Evolutionary conservation across 768 basidiomycete species (phyloP).

Genomic region (Fistulinella prunicolor): DNA sequence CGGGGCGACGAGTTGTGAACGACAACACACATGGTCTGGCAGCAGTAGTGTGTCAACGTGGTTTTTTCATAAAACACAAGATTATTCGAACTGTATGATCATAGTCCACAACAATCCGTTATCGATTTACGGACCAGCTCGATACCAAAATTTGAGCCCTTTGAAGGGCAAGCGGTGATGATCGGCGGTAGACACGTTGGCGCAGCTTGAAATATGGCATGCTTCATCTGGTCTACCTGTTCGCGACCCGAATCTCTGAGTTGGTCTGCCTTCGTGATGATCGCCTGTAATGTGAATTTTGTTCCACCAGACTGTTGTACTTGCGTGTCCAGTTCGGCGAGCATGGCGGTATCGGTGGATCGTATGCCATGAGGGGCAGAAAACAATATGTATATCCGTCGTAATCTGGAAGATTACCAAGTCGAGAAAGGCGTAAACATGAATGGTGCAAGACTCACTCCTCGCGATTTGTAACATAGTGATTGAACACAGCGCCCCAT

Average conservation of each 20-base stretch:
- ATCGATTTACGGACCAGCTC: slow-evolving; percentile 57
- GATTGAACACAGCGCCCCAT: slow-evolving; percentile 70
- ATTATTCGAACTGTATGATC: too few relatives aligned
- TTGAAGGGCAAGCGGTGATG: slow-evolving; percentile 47
- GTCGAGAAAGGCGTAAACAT: background rate
- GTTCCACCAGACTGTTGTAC: slow-evolving; percentile 32
- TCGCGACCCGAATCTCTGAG: slow-evolving; percentile 36
- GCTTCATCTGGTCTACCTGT: slow-evolving; percentile 42
- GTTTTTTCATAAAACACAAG: too few relatives aligned
- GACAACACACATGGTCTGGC: too few relatives aligned
- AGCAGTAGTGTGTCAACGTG: too few relatives aligned
- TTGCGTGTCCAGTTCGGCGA: slow-evolving; percentile 42
- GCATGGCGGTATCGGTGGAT: slow-evolving; percentile 58
- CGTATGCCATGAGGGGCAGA: slow-evolving; percentile 65
- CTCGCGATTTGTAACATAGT: slow-evolving; percentile 57
- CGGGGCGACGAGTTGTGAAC: too few relatives aligned
- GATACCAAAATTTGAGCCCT: slow-evolving; percentile 55
- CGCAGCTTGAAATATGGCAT: slow-evolving; percentile 48
- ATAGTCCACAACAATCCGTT: slow-evolving; percentile 52
- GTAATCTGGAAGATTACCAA: slow-evolving; percentile 43
- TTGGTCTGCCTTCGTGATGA: slow-evolving; percentile 70
- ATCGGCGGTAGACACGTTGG: slow-evolving; percentile 68
- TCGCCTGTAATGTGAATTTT: slow-evolving; percentile 63
- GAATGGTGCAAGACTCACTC: slow-evolving; percentile 43
- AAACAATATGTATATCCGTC: slow-evolving; percentile 67